Percentiles rank a stretch among this genome's conserved stretches.
Evolutionary conservation across 139 green algal genomes (phyloP).

Genomic region (Tetradesmus lagerheimii): DNA sequence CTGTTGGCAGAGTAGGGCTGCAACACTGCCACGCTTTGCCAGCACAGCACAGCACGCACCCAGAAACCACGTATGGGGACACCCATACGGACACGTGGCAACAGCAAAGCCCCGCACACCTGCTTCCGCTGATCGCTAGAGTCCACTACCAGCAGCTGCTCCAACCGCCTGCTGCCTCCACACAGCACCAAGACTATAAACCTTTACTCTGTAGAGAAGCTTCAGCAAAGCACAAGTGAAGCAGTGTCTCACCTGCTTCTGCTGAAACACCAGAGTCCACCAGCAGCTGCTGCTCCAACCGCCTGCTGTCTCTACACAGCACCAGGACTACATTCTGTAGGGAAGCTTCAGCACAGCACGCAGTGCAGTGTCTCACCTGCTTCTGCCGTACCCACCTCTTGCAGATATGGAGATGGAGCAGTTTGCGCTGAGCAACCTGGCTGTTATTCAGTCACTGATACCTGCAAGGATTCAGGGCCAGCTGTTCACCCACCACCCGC

Average conservation of each 20-base stretch:
- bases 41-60: not conserved
- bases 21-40: no score
- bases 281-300: no score
- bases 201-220: no score
- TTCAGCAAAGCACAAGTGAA: not conserved
- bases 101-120: not conserved
- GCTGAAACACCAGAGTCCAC: no score
- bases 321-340: no score
- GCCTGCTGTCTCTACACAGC: no score
- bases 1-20: no score
- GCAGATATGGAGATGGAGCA: not conserved
- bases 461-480: not conserved
- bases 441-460: not conserved
- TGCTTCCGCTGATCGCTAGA: no score
- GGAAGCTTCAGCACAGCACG: not conserved
- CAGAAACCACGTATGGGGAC: not conserved
- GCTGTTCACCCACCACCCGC: slow-evolving; percentile 10
- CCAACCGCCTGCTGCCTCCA: no score
- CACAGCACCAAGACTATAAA: no score
- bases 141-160: no score
- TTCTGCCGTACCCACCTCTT: slow-evolving; percentile 34
- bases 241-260: no score
- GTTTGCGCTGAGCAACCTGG: not conserved
- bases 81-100: not conserved
- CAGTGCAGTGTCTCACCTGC: slow-evolving; percentile 45